Evolutionary conservation across 495 filamentous ascomycete genomes (phyloP), one percentile per base, ranked within the genome.

Genomic region (Eremomyces bilateralis): DNA sequence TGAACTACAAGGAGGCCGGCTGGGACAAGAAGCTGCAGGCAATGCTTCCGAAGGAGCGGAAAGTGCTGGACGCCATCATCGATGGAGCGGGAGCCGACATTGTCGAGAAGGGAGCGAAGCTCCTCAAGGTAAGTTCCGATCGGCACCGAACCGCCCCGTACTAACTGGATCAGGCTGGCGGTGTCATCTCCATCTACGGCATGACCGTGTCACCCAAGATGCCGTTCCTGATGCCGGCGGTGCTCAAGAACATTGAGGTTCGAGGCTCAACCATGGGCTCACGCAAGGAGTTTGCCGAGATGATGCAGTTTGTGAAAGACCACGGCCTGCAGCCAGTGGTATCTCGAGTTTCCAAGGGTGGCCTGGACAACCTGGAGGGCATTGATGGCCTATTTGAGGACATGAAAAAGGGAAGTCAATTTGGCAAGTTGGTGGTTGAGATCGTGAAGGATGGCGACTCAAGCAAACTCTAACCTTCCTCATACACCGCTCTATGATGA

Each of bases 211-310:
- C 35, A 20, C 56, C 56, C 1, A 53, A 51, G 40, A 57, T 59
- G 53, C 34, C 38, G 12, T 57, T 39, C 39, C 13, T 49, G 3
- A 59, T 59, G 56, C 15, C 27, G 27, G 53, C 52, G 0, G 54
- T 57, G 10, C 41, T 59, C 22, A 52, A 52, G 40, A 59, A 59
- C 39, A 52, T 59, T 33, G 56, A 59, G 22, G 31, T 59, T 2
- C 43, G 44, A 4, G 54, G 54, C 30, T 52, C 49, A 15, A 59
- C 56, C n/a, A 59, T 59, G 56, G 56, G 56, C 15, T 57, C 54
- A n/a, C 28, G 56, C 29, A 56, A 56, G 37, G 56, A 59, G 33
- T 59, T 59, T 35, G 47, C 52, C 5, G 54, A 57, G 18, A 59
- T 59, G 56, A 46, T 59, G 3, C 35, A 44, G 27, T 59, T 59